Evolutionary conservation across 2,329 filamentous ascomycete genomes (phyloP).

Genomic region (Fusarium falciforme): DNA sequence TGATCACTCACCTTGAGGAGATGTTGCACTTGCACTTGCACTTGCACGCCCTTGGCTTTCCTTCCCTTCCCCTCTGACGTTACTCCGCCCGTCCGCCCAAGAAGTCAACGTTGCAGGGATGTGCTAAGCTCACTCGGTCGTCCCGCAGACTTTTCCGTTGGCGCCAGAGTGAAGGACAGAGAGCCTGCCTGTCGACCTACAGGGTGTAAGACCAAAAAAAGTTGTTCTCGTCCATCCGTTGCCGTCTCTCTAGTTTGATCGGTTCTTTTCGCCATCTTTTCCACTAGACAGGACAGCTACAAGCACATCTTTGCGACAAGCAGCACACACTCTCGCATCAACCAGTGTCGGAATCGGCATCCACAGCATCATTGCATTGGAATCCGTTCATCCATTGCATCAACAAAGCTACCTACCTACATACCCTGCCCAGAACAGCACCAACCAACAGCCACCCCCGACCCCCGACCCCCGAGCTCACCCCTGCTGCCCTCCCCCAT

Average conservation of each 20-base stretch:
- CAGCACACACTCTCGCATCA: neutral
- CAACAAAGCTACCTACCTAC: conserved; percentile 13
- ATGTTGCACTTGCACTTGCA: conserved; percentile 17
- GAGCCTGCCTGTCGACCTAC: conserved; percentile 23
- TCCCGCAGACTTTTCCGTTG: conserved; percentile 42
- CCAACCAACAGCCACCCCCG: conserved; percentile 33
- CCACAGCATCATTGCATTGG: conserved; percentile 22
- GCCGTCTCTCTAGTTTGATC: conserved; percentile 13
- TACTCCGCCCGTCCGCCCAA: conserved; percentile 34
- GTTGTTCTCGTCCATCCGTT: conserved; percentile 31
- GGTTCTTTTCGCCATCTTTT: neutral
- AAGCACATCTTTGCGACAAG: neutral
- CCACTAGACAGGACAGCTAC: neutral
- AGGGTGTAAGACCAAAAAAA: conserved; percentile 28
- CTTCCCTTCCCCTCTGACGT: conserved; percentile 15
- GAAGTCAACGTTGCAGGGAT: conserved; percentile 38
- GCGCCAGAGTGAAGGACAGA: conserved; percentile 15
- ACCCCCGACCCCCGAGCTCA: conserved; percentile 20
- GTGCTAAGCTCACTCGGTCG: conserved; percentile 39
- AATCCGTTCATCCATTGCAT: conserved; percentile 26
- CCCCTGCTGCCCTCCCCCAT: conserved; percentile 35
- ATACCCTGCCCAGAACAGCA: conserved; percentile 27
- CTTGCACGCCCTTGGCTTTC: neutral
- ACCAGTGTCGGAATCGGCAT: conserved; percentile 20
- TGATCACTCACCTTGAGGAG: conserved; percentile 5